These are phyloP conservation scores for Verticillium nubilum DNA, from an alignment of 2,329 filamentous ascomycete species.

Conservation along the genomic window DNA sequence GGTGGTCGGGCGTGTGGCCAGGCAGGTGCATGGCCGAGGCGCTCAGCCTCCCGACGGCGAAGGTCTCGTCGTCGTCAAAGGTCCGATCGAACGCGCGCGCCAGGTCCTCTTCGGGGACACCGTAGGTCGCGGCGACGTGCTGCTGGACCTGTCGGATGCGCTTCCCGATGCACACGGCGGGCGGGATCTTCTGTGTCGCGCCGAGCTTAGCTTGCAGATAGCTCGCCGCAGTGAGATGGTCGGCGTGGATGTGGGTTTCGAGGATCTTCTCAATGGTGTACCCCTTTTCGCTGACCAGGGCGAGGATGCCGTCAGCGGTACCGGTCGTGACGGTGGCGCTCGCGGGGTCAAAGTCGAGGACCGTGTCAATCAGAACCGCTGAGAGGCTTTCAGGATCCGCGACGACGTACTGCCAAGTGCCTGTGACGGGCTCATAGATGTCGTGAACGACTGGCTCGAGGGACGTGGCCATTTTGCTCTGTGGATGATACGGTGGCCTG, in stretches of 20 bases:
- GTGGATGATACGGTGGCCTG: neutral
- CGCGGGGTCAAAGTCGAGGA: slow-evolving; percentile 44
- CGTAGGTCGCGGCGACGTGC: slow-evolving; percentile 32
- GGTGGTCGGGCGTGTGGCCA: slow-evolving; percentile 42
- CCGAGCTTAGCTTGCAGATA: slow-evolving; percentile 43
- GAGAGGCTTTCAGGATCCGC: slow-evolving; percentile 37
- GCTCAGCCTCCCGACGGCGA: slow-evolving; percentile 32
- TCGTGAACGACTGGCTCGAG: slow-evolving; percentile 25
- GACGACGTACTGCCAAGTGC: slow-evolving; percentile 51
- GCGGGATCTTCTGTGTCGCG: slow-evolving; percentile 4
- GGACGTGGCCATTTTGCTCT: neutral
- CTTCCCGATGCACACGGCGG: slow-evolving; percentile 35
- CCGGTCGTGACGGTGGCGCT: slow-evolving; percentile 33
- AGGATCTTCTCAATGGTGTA: slow-evolving; percentile 45
- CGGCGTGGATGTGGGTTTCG: slow-evolving; percentile 52
- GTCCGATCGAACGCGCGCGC: slow-evolving; percentile 23
- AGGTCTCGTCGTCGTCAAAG: slow-evolving; percentile 36
- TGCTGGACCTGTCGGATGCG: slow-evolving; percentile 36
- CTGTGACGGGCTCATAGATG: slow-evolving; percentile 29
- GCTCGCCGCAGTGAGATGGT: slow-evolving; percentile 48
- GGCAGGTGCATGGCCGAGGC: slow-evolving; percentile 37
- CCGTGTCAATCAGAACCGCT: slow-evolving; percentile 51
- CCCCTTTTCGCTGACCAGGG: slow-evolving; percentile 28
- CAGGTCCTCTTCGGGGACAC: slow-evolving; percentile 27
- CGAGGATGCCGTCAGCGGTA: slow-evolving; percentile 42